Conservation (phyloP, 108 stramenopile species). For the Cyclotella baltica region DNA sequence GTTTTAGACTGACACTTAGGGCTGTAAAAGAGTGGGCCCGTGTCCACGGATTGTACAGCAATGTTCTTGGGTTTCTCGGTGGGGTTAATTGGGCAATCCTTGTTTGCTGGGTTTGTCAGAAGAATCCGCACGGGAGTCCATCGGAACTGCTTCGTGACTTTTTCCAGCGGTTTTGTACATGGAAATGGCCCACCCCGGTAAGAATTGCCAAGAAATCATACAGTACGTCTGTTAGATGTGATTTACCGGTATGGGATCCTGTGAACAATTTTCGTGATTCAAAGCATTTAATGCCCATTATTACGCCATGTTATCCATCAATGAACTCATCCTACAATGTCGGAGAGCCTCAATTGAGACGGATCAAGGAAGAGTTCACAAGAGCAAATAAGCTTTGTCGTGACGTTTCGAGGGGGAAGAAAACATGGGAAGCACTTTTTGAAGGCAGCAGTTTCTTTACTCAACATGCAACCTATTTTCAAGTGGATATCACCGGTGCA, state of each 20-base stretch:
- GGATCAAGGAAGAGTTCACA: slow-evolving; percentile 79
- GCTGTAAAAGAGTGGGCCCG: slow-evolving; percentile 93
- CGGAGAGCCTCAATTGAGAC: slow-evolving; percentile 82
- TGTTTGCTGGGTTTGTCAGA: slow-evolving; percentile 84
- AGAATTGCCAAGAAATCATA: slow-evolving; percentile 35
- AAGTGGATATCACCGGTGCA: slow-evolving; percentile 67
- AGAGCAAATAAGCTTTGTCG: slow-evolving; percentile 58
- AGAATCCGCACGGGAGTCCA: slow-evolving; percentile 63
- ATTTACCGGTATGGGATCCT: slow-evolving; percentile 85
- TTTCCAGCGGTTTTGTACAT: slow-evolving; percentile 80
- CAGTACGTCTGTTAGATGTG: slow-evolving; percentile 12
- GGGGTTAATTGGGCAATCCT: slow-evolving; percentile 97
- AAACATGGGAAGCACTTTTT: slow-evolving; percentile 55
- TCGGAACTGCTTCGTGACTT: slow-evolving; percentile 69
- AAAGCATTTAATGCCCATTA: slow-evolving; percentile 91
- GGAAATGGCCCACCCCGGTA: slow-evolving; percentile 88
- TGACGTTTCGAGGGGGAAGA: slow-evolving; percentile 16
- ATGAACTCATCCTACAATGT: slow-evolving; percentile 98
- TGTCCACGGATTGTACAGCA: slow-evolving; percentile 91
- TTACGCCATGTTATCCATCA: slow-evolving; percentile 96
- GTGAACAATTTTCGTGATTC: slow-evolving; percentile 71
- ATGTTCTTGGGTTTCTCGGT: slow-evolving; percentile 95
- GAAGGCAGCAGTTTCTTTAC: slow-evolving; percentile 58
- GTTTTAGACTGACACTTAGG: slow-evolving; percentile 78
- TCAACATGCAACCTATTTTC: slow-evolving; percentile 55